phyloP scores from a whole-genome alignment of 2,329 filamentous ascomycete genomes.

The Ciborinia camelliae region DNA sequence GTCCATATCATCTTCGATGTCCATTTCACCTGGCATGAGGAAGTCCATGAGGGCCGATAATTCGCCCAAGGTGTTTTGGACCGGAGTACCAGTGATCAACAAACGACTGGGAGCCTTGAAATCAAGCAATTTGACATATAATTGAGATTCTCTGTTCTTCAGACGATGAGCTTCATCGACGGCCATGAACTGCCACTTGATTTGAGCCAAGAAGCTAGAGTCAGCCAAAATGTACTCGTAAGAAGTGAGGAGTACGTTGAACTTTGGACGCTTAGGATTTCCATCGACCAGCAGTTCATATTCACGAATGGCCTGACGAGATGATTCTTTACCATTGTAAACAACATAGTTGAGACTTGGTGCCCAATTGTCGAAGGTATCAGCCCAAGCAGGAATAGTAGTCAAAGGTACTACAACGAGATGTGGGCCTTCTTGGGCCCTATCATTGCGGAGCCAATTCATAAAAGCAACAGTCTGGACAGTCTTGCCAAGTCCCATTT shows the following conservation, averaged over 20 bases:
- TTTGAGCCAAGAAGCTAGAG: slow-evolving; percentile 75
- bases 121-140: slow-evolving; percentile 79
- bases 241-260: slow-evolving; percentile 95
- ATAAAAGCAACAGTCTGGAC: slow-evolving; percentile 97
- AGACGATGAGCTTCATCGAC: slow-evolving; percentile 96
- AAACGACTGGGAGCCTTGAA: slow-evolving; percentile 87
- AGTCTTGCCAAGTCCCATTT: slow-evolving; percentile 98
- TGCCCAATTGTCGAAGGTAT: slow-evolving; percentile 95
- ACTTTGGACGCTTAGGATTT: slow-evolving; percentile 85
- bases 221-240: slow-evolving; percentile 95
- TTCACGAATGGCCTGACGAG: slow-evolving; percentile 83
- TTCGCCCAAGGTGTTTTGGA: slow-evolving; percentile 95
- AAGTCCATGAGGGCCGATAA: slow-evolving; percentile 92
- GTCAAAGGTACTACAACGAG: slow-evolving; percentile 96
- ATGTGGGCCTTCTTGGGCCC: slow-evolving; percentile 88
- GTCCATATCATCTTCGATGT: slow-evolving; percentile 90
- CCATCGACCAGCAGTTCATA: slow-evolving; percentile 85
- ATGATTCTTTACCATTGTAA: slow-evolving; percentile 85
- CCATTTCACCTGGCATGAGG: slow-evolving; percentile 88
- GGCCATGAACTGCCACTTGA: slow-evolving; percentile 97
- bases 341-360: slow-evolving; percentile 96
- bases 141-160: slow-evolving; percentile 92
- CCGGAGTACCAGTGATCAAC: slow-evolving; percentile 93
- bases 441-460: slow-evolving; percentile 90
- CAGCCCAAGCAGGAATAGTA: slow-evolving; percentile 96